These are phyloP conservation scores for Cochliopodium minus DNA, from an alignment of 208 protist genomes.

Conservation along the genomic window DNA sequence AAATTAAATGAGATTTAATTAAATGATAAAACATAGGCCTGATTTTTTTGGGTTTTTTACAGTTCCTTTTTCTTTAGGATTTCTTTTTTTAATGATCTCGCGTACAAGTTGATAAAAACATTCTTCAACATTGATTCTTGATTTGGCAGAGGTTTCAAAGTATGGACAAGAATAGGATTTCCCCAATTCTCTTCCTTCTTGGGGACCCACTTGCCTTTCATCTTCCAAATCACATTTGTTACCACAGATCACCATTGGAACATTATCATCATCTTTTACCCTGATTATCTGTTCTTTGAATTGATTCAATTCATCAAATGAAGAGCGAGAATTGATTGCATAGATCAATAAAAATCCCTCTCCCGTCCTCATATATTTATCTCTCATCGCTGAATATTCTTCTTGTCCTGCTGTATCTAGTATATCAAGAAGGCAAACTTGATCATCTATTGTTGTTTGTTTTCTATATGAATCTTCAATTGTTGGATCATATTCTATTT, in stretches of 20 bases:
- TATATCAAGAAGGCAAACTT: constrained; percentile 37
- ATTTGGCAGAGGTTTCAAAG: constrained; percentile 11
- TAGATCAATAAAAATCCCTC: constrained; percentile 42
- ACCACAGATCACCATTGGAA: constrained; percentile 34
- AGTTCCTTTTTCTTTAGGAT: no score
- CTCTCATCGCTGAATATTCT: constrained; percentile 24
- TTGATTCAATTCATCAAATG: constrained; percentile 31
- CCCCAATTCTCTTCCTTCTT: no score
- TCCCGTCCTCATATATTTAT: constrained; percentile 28
- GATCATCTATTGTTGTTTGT: constrained; percentile 34
- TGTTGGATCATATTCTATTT: constrained; percentile 35
- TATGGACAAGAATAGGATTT: no score
- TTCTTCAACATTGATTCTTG: constrained; percentile 10
- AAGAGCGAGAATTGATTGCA: constrained; percentile 16
- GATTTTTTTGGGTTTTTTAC: no score
- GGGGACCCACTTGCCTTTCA: constrained; percentile 19
- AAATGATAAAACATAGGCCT: no score
- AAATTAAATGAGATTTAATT: no score
- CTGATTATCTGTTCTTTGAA: constrained; percentile 30
- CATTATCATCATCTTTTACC: constrained; percentile 30
- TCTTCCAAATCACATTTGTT: constrained; percentile 42
- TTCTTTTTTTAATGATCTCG: no score
- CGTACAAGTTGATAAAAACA: constrained; percentile 16
- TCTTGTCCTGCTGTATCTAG: constrained; percentile 52
- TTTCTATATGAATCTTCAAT: constrained; percentile 50